These are phyloP conservation scores for Chlorella variabilis DNA, from an alignment of 163 green algal genomes.

Conservation along the genomic window DNA sequence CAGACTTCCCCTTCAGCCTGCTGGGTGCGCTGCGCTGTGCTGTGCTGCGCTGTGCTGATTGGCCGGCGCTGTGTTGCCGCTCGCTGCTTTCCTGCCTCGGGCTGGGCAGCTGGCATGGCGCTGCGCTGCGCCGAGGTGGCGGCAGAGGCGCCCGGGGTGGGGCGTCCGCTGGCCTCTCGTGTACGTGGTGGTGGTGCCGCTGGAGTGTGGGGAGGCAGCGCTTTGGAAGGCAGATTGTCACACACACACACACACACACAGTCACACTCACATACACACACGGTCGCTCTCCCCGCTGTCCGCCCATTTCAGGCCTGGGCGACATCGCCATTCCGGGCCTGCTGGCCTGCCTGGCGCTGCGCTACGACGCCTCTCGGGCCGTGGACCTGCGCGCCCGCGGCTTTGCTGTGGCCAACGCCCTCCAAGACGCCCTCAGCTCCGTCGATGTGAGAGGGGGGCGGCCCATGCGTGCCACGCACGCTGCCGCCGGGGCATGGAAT, in stretches of 20 bases:
- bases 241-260: too few species aligned
- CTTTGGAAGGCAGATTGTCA: too few species aligned
- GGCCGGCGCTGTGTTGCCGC: neutral
- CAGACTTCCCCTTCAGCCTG: slow-evolving; percentile 59
- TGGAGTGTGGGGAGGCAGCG: too few species aligned
- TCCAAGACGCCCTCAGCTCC: slow-evolving; percentile 51
- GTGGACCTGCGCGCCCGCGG: slow-evolving; percentile 72
- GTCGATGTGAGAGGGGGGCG: slow-evolving; percentile 32
- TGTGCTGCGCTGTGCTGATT: neutral
- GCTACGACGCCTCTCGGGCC: slow-evolving; percentile 76
- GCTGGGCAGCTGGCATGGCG: too few species aligned
- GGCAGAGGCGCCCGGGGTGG: too few species aligned
- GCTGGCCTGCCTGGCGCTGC: slow-evolving; percentile 79
- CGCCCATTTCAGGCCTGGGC: slow-evolving; percentile 69
- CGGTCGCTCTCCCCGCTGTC: neutral
- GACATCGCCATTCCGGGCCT: slow-evolving; percentile 87
- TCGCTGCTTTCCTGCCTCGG: too few species aligned
- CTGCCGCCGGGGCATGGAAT: too few species aligned
- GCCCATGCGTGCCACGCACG: too few species aligned
- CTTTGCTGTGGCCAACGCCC: slow-evolving; percentile 63
- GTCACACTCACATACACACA: too few species aligned
- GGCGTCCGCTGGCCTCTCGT: too few species aligned
- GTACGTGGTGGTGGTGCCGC: too few species aligned
- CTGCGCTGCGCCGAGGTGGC: too few species aligned
- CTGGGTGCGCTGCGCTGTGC: slow-evolving; percentile 32